A percentile compares a stretch with the other conserved stretches of the same genome.
Conservation (phyloP, 2,329 filamentous ascomycete species). For the Aureobasidium sp. region DNA sequence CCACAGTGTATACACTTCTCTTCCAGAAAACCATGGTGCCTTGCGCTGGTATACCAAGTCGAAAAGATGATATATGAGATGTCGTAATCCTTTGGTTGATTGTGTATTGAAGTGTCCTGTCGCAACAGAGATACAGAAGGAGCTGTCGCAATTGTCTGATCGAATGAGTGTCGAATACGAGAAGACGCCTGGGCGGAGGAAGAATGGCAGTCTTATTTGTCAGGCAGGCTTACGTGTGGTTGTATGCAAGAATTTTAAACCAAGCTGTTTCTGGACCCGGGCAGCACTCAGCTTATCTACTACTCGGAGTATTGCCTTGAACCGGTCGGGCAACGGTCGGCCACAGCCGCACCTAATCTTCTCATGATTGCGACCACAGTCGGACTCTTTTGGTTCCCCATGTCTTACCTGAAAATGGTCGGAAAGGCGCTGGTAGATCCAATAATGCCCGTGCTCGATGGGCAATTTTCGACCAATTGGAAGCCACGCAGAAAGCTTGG, state of each 20-base stretch:
- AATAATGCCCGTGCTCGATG: conserved; percentile 2
- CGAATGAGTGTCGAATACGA: background rate
- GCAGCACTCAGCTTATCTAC: conserved; percentile 6
- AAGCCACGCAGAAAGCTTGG: background rate
- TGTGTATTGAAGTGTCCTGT: no score
- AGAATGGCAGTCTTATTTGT: background rate
- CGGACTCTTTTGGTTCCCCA: background rate
- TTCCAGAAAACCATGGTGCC: conserved; percentile 52
- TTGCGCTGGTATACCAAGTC: background rate
- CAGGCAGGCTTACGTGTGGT: conserved; percentile 9
- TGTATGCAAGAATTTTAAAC: background rate
- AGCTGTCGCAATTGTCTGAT: background rate
- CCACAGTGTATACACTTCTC: conserved; percentile 64
- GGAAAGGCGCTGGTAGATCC: background rate
- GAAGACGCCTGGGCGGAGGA: background rate
- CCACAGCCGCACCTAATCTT: background rate
- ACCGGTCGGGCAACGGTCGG: background rate
- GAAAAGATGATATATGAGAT: background rate
- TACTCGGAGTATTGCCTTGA: background rate
- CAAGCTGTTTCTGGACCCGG: background rate
- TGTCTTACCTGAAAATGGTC: conserved; percentile 2
- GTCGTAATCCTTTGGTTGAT: no score
- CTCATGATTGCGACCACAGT: background rate
- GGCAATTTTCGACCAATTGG: background rate
- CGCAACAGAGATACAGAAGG: background rate